These are phyloP conservation scores for Pythium folliculosum DNA, from an alignment of 352 stramenopile species.

Conservation along the genomic window DNA sequence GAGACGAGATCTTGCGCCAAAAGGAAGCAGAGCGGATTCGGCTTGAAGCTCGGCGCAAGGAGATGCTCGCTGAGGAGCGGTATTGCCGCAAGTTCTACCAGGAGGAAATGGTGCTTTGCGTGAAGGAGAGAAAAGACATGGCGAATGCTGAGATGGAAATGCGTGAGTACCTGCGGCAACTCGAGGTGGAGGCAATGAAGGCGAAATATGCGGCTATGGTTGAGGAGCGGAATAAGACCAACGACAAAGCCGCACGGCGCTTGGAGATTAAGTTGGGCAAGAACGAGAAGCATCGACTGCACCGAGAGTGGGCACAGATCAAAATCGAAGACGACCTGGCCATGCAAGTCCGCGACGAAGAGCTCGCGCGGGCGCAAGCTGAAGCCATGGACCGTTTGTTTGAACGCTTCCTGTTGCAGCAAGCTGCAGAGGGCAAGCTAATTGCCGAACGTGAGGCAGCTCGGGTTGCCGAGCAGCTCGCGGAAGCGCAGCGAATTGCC, in stretches of 20 bases:
- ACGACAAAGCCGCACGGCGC: slow-evolving; percentile 64
- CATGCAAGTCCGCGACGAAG: slow-evolving; percentile 56
- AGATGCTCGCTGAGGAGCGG: slow-evolving; percentile 72
- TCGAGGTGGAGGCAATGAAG: slow-evolving; percentile 74
- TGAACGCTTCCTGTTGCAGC: slow-evolving; percentile 63
- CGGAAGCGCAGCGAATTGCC: slow-evolving; percentile 49
- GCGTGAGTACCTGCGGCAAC: slow-evolving; percentile 60
- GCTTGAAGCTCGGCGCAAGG: slow-evolving; percentile 47
- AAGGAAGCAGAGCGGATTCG: slow-evolving; percentile 50
- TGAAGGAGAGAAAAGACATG: slow-evolving; percentile 71
- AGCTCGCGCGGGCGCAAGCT: slow-evolving; percentile 41
- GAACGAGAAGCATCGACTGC: slow-evolving; percentile 72
- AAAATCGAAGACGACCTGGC: slow-evolving; percentile 65
- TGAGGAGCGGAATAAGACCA: slow-evolving; percentile 57
- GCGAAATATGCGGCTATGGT: slow-evolving; percentile 74
- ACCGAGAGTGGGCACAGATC: slow-evolving; percentile 71
- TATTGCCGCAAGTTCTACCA: slow-evolving; percentile 65
- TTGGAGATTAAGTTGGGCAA: slow-evolving; percentile 81
- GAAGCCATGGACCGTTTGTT: slow-evolving; percentile 56
- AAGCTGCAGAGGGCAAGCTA: slow-evolving; percentile 51
- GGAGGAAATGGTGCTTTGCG: slow-evolving; percentile 57
- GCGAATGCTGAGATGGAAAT: slow-evolving; percentile 65
- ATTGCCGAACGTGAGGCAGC: slow-evolving; percentile 49
- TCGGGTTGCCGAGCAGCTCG: slow-evolving; percentile 42
- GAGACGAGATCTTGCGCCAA: slow-evolving; percentile 51